Evolutionary conservation across 2,329 filamentous ascomycete species (phyloP), one percentile per base, ranked within the genome.

Genomic region (Ophiostoma ips): DNA sequence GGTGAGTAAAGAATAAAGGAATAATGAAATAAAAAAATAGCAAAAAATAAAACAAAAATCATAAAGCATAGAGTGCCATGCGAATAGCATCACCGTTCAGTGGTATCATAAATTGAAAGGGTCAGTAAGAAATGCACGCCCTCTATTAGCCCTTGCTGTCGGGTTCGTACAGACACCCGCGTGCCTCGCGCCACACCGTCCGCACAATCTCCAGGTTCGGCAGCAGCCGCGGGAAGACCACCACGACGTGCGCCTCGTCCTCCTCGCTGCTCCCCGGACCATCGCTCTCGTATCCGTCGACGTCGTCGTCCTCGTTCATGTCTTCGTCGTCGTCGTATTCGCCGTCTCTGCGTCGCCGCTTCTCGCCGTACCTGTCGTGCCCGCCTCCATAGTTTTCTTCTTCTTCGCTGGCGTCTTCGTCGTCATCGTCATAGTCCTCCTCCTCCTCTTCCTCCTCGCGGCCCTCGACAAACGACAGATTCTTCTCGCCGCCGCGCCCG

Each of bases 211-310:
- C 72, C 50, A 85, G 71, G 52, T 79, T 68, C 0, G 92, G 92
- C 54, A 95, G 63, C 56, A 95, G 66, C 51, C 75, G 76, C 3
- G 90, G 90, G 63, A 98, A 98, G 3, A 96, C 88, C n/a, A 98
- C 90, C 0, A 96, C 85, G 5, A 94, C 76, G 56, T 92, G 83
- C 49, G 83, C 77, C 66, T 96, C 90, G 2, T 82, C 88, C 58
- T 94, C 84, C 16, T 36, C 38, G 48, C 49, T 48, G 38, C 46
- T 43, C 8, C 24, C 40, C 8, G 38, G 38, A 16, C 21, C 40
- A 11, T 30, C 24, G 16, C 24, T 19, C 15, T 35, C 9, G 16
- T 31, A 31, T 7, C 36, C 44, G 41, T 41, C 50, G 2, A 43
- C 35, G 10, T 31, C 33, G 19, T 11, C 36, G 18, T 46, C 43